phyloP scores from a whole-genome alignment of 306 rosid genomes.

The Fragaria vesca region DNA sequence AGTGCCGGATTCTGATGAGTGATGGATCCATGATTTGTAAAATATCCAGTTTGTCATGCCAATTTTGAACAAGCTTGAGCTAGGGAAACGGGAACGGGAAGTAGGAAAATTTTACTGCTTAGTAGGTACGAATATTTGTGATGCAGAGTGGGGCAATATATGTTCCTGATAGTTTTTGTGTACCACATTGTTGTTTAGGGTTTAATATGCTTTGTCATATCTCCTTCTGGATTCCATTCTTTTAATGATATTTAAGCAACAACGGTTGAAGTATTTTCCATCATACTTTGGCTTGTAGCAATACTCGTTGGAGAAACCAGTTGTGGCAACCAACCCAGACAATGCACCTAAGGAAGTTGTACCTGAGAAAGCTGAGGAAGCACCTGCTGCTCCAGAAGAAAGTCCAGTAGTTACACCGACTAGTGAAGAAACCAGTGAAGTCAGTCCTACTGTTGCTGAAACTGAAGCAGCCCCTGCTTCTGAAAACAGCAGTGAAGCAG shows the following conservation, averaged over 20 bases:
- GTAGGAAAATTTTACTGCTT: background rate
- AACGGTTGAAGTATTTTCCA: background rate
- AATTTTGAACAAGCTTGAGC: background rate
- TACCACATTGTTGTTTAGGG: background rate
- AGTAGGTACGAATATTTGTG: background rate
- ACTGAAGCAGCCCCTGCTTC: conserved; percentile 22
- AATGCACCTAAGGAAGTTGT: conserved; percentile 42
- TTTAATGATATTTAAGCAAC: background rate
- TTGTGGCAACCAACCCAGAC: conserved; percentile 35
- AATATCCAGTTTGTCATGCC: background rate
- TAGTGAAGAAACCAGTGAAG: conserved; percentile 48
- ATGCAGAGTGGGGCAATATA: background rate
- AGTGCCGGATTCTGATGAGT: background rate
- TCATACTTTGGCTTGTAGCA: conserved; percentile 49
- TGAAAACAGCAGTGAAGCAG: conserved; percentile 30
- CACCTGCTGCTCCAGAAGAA: conserved; percentile 38
- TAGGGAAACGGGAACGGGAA: background rate
- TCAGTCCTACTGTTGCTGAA: conserved; percentile 40
- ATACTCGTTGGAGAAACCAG: conserved; percentile 59
- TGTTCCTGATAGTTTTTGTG: background rate
- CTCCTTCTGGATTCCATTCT: background rate
- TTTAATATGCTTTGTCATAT: background rate
- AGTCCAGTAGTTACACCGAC: conserved; percentile 24
- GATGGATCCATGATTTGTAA: background rate
- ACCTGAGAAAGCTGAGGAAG: conserved; percentile 40